phyloP scores from a whole-genome alignment of 108 stramenopile species.

The Nannochloropsis salina region DNA sequence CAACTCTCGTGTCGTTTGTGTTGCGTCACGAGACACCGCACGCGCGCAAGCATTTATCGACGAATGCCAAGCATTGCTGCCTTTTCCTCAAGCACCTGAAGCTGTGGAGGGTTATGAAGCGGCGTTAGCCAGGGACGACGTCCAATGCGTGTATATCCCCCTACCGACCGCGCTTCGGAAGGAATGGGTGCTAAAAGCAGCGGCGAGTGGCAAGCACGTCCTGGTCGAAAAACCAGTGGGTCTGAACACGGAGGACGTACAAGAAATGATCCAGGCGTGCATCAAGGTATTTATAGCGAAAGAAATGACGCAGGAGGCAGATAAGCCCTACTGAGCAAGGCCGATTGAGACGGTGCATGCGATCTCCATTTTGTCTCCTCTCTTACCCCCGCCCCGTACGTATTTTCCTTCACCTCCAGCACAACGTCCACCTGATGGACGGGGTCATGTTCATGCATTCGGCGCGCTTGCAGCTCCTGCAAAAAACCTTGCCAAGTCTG shows the following conservation, averaged over 20 bases:
- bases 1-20: neutral
- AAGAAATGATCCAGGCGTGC: slow-evolving; percentile 9
- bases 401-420: neutral
- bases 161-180: slow-evolving; percentile 36
- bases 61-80: neutral
- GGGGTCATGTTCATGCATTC: slow-evolving; percentile 19
- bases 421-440: neutral
- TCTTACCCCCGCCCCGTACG: too few relatives aligned
- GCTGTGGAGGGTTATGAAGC: neutral
- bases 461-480: neutral
- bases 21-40: neutral
- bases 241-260: slow-evolving; percentile 18
- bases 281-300: neutral
- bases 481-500: neutral
- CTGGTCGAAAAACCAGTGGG: slow-evolving; percentile 46
- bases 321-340: too few relatives aligned
- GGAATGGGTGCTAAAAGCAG: slow-evolving; percentile 45
- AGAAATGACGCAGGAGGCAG: neutral
- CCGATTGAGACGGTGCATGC: too few relatives aligned
- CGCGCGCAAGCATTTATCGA: neutral
- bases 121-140: neutral
- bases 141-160: slow-evolving; percentile 42
- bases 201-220: slow-evolving; percentile 39
- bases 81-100: neutral
- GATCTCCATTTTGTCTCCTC: too few relatives aligned